Base-by-base conservation (phyloP, 140 eudicot species). In the Ambrosia hybrid region DNA sequence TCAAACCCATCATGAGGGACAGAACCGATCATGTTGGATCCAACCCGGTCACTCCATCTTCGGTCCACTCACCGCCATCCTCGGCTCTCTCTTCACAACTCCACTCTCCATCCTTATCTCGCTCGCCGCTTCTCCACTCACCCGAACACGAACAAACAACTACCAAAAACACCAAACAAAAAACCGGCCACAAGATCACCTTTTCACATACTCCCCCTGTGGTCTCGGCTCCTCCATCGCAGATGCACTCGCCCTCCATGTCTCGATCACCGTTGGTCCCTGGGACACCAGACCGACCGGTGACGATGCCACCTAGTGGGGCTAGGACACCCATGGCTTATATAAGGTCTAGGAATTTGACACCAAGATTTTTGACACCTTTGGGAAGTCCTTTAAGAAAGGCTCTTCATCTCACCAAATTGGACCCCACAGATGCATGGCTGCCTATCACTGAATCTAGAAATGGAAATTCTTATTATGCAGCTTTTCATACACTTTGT, bases 391-490 rank as follows among this genome's bases (percentile, higher is more conserved):
- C 87, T 6, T 66, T 83, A n/a, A 79, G 84, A 57, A 83, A 83
- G 77, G 87, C 81, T 45, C 72, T 83, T 53, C 72, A 78, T 4
- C 70, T 80, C 1, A 81, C 83, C 2, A 80, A 76, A 51, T 34
- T 80, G 10, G 83, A 80, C 70, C 85, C 89, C 0, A 82, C 75
- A 0, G 90, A 85, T 67, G 90, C 90, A 68, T 85, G 90, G 90
- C 77, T 85, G 8, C 90, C 87, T 6, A 85, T 85, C 6, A 85
- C 87, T 0, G 85, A 85, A 70, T 85, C 90, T 5, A 76, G 90
- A 67, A 85, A 85, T 71, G 87, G 90, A 38, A 85, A 85, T 60
- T 85, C 90, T 36, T 79, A 82, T 59, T 85, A 85, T 74, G 90
- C 87, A 0, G 87, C 90, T 16, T 85, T 85, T 74, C 90, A 85